phyloP scores from a whole-genome alignment of 148 eudicot species.

The Dianthus caryophyllus region DNA sequence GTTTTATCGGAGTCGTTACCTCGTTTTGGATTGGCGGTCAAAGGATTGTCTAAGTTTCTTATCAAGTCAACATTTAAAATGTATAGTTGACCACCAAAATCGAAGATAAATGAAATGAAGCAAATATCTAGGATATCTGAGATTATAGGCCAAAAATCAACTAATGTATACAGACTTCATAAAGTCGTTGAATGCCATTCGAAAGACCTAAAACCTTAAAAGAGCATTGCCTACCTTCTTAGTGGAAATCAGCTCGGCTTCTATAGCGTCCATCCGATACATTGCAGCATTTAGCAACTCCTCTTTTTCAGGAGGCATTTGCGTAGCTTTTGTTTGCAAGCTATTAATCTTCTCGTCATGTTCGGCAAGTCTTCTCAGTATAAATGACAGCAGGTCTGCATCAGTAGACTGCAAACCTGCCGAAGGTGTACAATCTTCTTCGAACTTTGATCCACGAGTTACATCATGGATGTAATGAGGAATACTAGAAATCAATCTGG shows the following conservation, averaged over 20 bases:
- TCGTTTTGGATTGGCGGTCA: not conserved
- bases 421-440: conserved; percentile 25
- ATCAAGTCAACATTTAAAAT: too few species aligned
- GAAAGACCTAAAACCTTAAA: not conserved
- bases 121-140: too few species aligned
- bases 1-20: too few species aligned
- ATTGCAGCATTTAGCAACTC: conserved; percentile 65
- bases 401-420: conserved; percentile 22
- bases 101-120: too few species aligned
- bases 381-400: conserved; percentile 27
- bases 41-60: not conserved
- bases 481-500: conserved; percentile 4
- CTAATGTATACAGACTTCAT: too few species aligned
- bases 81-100: too few species aligned
- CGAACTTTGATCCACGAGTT: conserved; percentile 14
- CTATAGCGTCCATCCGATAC: conserved; percentile 72
- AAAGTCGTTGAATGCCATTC: not conserved
- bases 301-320: conserved; percentile 67
- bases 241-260: conserved; percentile 66
- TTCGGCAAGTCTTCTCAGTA: conserved; percentile 50
- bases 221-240: conserved; percentile 38
- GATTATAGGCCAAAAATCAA: not conserved
- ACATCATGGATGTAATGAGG: conserved; percentile 10
- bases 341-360: conserved; percentile 57
- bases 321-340: conserved; percentile 40